Evolutionary conservation across 352 stramenopile genomes (phyloP).

Genomic region (Chrysophaeum taylorii): DNA sequence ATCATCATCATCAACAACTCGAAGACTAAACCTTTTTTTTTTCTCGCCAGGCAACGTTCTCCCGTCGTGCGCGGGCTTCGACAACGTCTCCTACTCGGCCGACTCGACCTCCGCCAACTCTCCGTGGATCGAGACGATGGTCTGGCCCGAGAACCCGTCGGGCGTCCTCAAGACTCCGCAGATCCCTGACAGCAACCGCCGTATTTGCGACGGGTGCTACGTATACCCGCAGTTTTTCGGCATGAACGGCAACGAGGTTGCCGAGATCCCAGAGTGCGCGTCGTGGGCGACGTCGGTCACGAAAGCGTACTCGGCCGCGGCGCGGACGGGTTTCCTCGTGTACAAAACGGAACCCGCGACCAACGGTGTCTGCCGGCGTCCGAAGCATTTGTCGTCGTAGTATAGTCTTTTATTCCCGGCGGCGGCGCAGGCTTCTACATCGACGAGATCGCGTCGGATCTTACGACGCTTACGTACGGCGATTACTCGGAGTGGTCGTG

Average conservation of each 20-base stretch:
- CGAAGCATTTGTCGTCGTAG: too few relatives aligned
- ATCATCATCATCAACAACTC: constrained; percentile 14
- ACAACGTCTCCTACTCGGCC: constrained; percentile 16
- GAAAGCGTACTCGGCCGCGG: constrained; percentile 20
- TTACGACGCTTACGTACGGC: constrained; percentile 2
- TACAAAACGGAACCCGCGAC: constrained; percentile 18
- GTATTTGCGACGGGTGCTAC: constrained; percentile 25
- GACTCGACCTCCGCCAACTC: constrained; percentile 5
- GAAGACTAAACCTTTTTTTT: too few relatives aligned
- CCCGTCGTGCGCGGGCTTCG: constrained; percentile 11
- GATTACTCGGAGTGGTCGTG: constrained; percentile 20
- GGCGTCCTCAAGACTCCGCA: constrained; percentile 20
- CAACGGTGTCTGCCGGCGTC: neutral
- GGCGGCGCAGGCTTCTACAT: neutral
- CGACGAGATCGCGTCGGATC: neutral
- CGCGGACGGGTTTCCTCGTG: constrained; percentile 19
- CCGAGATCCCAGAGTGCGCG: constrained; percentile 20
- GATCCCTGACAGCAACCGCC: constrained; percentile 15
- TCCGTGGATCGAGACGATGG: constrained; percentile 24
- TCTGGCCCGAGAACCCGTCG: constrained; percentile 22
- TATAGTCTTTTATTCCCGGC: too few relatives aligned
- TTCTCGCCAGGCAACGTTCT: constrained; percentile 17
- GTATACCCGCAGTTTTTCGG: constrained; percentile 23
- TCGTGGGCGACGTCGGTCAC: constrained; percentile 22
- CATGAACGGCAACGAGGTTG: constrained; percentile 7